A percentile compares a stretch with the other conserved stretches of the same genome.
Conservation (phyloP, 108 stramenopile species). For the Mayamaea pseudoterrestris region DNA sequence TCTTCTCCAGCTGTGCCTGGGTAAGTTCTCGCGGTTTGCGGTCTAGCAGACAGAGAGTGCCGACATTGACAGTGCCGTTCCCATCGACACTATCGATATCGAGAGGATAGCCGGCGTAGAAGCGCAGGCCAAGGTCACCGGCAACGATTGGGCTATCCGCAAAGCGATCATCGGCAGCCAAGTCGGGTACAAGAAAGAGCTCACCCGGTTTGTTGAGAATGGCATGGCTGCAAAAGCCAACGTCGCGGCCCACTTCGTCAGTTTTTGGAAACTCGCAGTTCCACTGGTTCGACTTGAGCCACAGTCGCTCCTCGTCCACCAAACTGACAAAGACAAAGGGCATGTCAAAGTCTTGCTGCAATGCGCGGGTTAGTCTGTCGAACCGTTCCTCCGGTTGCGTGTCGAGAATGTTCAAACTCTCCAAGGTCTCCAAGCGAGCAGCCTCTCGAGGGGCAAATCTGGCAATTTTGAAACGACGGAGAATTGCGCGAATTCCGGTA, state of each 20-base stretch:
- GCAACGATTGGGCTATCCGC: slow-evolving; percentile 52
- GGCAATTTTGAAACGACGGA: no score
- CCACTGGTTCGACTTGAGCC: slow-evolving; percentile 44
- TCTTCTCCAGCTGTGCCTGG: background rate
- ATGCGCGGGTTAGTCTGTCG: slow-evolving; percentile 19
- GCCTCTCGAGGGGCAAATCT: no score
- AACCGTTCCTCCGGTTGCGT: slow-evolving; percentile 18
- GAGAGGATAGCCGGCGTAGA: slow-evolving; percentile 65
- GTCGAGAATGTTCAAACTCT: slow-evolving; percentile 5
- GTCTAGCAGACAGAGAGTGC: slow-evolving; percentile 74
- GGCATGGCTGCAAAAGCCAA: slow-evolving; percentile 63
- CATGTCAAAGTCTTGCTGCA: slow-evolving; percentile 40
- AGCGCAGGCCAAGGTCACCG: slow-evolving; percentile 46
- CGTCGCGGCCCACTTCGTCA: slow-evolving; percentile 38
- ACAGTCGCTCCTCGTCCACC: slow-evolving; percentile 55
- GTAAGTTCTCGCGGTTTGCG: slow-evolving; percentile 19
- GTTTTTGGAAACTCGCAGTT: background rate
- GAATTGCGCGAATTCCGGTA: no score
- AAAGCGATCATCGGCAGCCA: slow-evolving; percentile 55
- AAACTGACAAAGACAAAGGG: slow-evolving; percentile 59
- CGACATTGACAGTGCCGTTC: slow-evolving; percentile 26
- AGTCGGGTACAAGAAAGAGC: slow-evolving; percentile 42
- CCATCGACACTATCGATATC: slow-evolving; percentile 19
- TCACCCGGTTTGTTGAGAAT: slow-evolving; percentile 22
- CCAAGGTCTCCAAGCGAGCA: background rate